A percentile compares a stretch with the other conserved stretches of the same genome.
Evolutionary conservation across 371 early-diverging fungal genomes (phyloP).

Genomic region (Polyrhizophydium stewartii): DNA sequence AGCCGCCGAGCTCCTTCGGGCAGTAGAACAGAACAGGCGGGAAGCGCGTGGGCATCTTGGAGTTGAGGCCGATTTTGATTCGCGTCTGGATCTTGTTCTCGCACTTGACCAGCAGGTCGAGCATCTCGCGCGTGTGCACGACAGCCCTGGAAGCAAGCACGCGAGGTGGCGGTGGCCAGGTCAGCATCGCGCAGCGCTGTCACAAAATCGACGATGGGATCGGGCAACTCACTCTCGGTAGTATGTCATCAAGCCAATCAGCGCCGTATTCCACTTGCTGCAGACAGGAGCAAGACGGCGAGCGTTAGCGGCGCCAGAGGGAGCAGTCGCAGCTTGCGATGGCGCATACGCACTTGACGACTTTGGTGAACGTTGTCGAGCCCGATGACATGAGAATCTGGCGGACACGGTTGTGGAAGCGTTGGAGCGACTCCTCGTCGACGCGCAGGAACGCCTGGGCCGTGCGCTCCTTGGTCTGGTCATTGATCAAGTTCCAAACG

Average conservation of each 20-base stretch:
- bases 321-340: not conserved
- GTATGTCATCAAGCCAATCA: conserved; percentile 96
- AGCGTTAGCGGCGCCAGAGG: too few relatives aligned
- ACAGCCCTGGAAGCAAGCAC: too few relatives aligned
- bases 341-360: conserved; percentile 73
- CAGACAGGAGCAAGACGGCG: too few relatives aligned
- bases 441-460: conserved; percentile 95
- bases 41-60: conserved; percentile 98
- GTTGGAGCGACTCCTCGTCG: conserved; percentile 86
- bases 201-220: too few relatives aligned
- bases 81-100: conserved; percentile 99
- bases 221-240: too few relatives aligned
- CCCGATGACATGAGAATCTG: conserved; percentile 98
- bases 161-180: too few relatives aligned
- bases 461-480: conserved; percentile 94
- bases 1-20: conserved; percentile 96
- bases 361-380: conserved; percentile 96
- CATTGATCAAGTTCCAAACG: conserved; percentile 95
- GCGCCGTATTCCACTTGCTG: conserved; percentile 58
- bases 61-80: conserved; percentile 98
- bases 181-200: too few relatives aligned
- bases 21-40: conserved; percentile 91
- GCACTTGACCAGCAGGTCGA: conserved; percentile 92
- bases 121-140: conserved; percentile 92
- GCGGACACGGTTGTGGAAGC: conserved; percentile 93